Evolutionary conservation across 2,329 filamentous ascomycete species (phyloP), one percentile per base, ranked within the genome.

Genomic region (Trichophyton equinum): DNA sequence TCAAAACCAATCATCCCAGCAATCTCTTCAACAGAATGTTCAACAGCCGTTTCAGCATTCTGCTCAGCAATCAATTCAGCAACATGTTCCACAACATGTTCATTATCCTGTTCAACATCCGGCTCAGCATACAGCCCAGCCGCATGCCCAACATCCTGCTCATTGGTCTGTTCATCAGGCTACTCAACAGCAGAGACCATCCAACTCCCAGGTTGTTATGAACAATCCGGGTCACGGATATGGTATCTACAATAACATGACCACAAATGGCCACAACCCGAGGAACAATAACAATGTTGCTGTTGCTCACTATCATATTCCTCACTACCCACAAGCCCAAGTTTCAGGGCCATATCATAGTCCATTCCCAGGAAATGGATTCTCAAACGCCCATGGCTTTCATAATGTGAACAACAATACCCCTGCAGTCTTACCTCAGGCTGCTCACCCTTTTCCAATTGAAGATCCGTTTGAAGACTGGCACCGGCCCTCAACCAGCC

Each of bases 391-490:
- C 18, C 13, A 38, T 13, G 27, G 20, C 20, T 18, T 6, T 20
- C 55, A 18, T 57, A 15, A n/a, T 13, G 3, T 25, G 18, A 57
- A 38, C 30, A 56, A 38, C 51, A 56, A 56, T 40, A 40, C 55
- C 27, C 20, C n/a, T 57, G 18, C 27, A 36, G n/a, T 33, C 55
- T 40, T 40, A 25, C 15, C 13, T 9, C 13, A 20, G 38, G 11
- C 47, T 47, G 40, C n/a, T 33, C 57, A n/a, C 9, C 46, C 40
- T 42, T 22, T 33, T 15, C 20, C 57, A n/a, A 53, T 63, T 33
- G 65, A 69, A 30, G 67, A 71, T 64, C 70, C 70, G 11, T 68
- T 72, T 53, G 69, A 70, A 70, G 4, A 68, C 67, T 55, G 60
- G 64, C 11, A 64, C 67, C 4, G 64, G 67, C 51, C 60, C 62